Conservation (phyloP, 164 flowering plant species). For the Berberis vulgaris region DNA sequence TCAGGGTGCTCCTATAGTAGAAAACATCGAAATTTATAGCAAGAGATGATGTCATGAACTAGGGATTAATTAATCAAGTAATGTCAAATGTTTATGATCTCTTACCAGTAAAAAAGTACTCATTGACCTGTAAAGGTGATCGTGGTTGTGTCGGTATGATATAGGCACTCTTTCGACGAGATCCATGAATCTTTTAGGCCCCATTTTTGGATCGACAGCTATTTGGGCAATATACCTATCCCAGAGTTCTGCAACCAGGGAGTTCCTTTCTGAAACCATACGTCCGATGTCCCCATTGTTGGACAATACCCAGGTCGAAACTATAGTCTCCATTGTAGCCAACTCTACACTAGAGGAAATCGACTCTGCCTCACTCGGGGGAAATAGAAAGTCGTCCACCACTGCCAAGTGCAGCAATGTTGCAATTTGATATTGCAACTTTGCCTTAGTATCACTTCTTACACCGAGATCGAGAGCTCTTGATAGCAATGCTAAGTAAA, state of each 20-base stretch:
- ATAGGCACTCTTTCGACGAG: constrained; percentile 61
- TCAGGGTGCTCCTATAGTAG: constrained; percentile 52
- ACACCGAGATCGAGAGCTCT: constrained; percentile 43
- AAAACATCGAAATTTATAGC: neutral
- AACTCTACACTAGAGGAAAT: constrained; percentile 46
- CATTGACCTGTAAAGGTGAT: constrained; percentile 67
- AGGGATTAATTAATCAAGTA: neutral
- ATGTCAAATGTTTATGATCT: constrained; percentile 1
- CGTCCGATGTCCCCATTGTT: constrained; percentile 16
- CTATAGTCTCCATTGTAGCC: constrained; percentile 53
- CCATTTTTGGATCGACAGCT: constrained; percentile 51
- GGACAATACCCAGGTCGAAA: constrained; percentile 35
- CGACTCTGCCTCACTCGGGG: constrained; percentile 27
- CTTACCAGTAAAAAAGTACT: constrained; percentile 35
- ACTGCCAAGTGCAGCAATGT: constrained; percentile 53
- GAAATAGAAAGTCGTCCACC: constrained; percentile 61
- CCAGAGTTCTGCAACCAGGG: constrained; percentile 65
- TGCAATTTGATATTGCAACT: constrained; percentile 53
- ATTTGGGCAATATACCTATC: constrained; percentile 52
- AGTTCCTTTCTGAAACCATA: constrained; percentile 25
- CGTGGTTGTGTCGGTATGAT: constrained; percentile 52
- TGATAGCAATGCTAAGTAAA: constrained; percentile 68
- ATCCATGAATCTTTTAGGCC: constrained; percentile 43
- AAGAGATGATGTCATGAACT: neutral
- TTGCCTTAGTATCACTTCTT: constrained; percentile 23